Evolutionary conservation across 371 early-diverging fungal genomes (phyloP).

Genomic region (Apophysomyces ossiformis): DNA sequence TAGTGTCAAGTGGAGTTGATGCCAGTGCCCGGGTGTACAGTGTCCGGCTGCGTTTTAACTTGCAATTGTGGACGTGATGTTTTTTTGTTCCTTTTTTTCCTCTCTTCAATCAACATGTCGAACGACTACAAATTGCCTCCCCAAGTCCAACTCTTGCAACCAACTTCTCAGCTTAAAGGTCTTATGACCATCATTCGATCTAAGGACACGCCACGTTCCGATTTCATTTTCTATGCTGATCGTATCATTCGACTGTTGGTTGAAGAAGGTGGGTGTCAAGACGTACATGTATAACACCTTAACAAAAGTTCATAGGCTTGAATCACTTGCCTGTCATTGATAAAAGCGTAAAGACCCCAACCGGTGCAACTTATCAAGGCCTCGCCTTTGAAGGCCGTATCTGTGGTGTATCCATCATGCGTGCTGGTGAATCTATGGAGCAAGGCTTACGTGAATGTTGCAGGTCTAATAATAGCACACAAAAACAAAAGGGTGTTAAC

Average conservation of each 20-base stretch:
- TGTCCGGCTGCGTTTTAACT: neutral
- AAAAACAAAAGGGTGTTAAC: neutral
- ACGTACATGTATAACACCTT: neutral
- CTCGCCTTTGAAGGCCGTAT: constrained; percentile 86
- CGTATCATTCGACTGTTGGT: constrained; percentile 90
- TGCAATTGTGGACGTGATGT: neutral
- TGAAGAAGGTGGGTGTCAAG: constrained; percentile 72
- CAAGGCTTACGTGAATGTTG: constrained; percentile 92
- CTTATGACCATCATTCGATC: constrained; percentile 88
- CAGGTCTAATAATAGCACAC: constrained; percentile 40
- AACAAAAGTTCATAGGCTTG: constrained; percentile 58
- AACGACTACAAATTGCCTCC: constrained; percentile 50
- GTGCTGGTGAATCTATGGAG: constrained; percentile 95
- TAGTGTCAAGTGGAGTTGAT: too few species aligned
- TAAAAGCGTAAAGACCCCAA: constrained; percentile 80
- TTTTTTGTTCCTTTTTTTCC: constrained; percentile 1
- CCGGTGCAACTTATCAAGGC: constrained; percentile 74
- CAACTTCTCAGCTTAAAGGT: constrained; percentile 81
- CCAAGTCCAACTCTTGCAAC: constrained; percentile 73
- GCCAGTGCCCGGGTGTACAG: neutral
- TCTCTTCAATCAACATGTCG: neutral
- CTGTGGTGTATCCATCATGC: constrained; percentile 95
- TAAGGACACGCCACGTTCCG: constrained; percentile 78
- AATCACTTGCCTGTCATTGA: constrained; percentile 89
- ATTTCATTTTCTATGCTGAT: constrained; percentile 94